Evolutionary conservation across 73 alveolate species (phyloP), one percentile per base, ranked within the genome.

Genomic region (Paraurostyla sp.): DNA sequence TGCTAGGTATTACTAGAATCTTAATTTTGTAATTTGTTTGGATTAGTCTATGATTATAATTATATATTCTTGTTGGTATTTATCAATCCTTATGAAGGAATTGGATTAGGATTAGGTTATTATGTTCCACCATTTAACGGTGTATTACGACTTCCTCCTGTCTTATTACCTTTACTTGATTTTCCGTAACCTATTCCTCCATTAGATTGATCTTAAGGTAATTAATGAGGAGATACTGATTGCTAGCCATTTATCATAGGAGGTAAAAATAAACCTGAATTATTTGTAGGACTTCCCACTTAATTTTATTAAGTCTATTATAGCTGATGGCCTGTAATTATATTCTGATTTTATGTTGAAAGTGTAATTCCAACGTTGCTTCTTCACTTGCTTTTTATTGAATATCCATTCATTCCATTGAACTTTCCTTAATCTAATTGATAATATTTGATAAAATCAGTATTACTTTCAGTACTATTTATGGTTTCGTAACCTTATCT

Each of bases 141-240:
- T 16, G 82, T 65, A 38, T 65, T 65, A 38, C 82, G 56, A 65
- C 82, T 65, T 3, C 82, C 82, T 6, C 82, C 82, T 65, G 56
- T 22, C 38, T 65, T 65, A 15, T 11, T 2, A 7, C 60, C 60
- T 22, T 65, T 65, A 11, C 60, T 38, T 36, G 41, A 38, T 38
- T 65, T 65, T 15, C 13, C 41, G 16, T 65, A 22, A 22, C 82
- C 82, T 13, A 6, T 7, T 0, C 35, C 58, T 11, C 82, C 82
- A 11, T 38, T 40, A 1, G 6, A 13, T 38, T 38, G n/a, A 15
- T 65, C 50, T 6, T 16, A 13, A 1, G 11, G 41, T 4, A 13
- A 35, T 38, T 38, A 13, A 25, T 43, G 43, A 40, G 7, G 16
- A 0, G 42, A 18, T 38, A 13, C 41, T 3, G 27, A 7, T 38